Evolutionary conservation across 805 yeast species (phyloP), one percentile per base, ranked within the genome.

Genomic region (Spathaspora passalidarum): DNA sequence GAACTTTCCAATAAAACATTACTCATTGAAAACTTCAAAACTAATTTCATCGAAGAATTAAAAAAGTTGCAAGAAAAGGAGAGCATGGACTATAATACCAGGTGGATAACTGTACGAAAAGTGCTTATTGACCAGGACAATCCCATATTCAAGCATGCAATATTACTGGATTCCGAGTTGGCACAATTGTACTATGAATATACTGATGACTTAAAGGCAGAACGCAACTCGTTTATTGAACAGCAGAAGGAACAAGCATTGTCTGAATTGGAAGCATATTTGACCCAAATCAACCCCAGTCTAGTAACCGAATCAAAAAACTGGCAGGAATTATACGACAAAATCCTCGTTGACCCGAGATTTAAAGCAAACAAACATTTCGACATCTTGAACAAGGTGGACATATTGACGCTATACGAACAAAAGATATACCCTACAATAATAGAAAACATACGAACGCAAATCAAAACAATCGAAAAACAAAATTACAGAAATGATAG

Each of bases 71-170:
- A 56, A 17, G 40, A 52, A 10, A 44, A 50, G 18, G 63, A 68
- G 0, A 66, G 72, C n/a, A 65, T 87, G 21, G 68, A 69, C 16
- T 74, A 78, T 50, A 76, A 72, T 45, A 79, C 92, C 0, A 65
- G 86, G 35, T 88, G 96, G 96, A 55, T 60, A 25, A 76, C 84
- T 0, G 69, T 79, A 0, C 79, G 75, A 47, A 66, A 66, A n/a
- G 32, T 52, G 16, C 44, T 76, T 45, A 76, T 86, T 4, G 61
- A 68, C 4, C 81, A 84, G 46, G 94, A 72, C n/a, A 69, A 87
- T 55, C 82, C 89, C 0, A 76, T 84, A 5, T 84, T 80, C 57
- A 75, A 72, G 46, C 82, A 80, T 57, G 71, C 88, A 1, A 72
- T 80, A 16, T 71, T 82, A 8, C 75, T 82, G 18, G 88, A 82